phyloP scores from a whole-genome alignment of 2,329 filamentous ascomycete genomes.

The Corinectria fuckeliana region DNA sequence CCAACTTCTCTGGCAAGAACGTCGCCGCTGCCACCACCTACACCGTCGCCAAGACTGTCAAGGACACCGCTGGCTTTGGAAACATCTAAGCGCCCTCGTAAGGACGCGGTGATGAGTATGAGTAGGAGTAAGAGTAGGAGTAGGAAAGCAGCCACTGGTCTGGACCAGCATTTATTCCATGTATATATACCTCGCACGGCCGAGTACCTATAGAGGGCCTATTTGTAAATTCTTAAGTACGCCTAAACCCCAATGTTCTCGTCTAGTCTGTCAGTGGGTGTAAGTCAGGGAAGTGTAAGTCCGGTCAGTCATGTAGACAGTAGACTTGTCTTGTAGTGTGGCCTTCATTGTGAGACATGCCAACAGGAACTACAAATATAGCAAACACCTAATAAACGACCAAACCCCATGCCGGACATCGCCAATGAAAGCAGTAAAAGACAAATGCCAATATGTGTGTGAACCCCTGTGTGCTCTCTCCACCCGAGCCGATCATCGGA shows the following conservation, averaged over 20 bases:
- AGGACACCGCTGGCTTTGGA: slow-evolving; percentile 54
- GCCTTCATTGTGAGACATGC: neutral
- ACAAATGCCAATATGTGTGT: neutral
- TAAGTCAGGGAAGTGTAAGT: too few relatives aligned
- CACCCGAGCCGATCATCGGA: slow-evolving; percentile 8
- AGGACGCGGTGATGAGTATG: too few relatives aligned
- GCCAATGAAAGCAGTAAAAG: neutral
- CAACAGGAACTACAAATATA: slow-evolving; percentile 6
- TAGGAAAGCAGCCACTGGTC: neutral
- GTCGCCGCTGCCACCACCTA: slow-evolving; percentile 52
- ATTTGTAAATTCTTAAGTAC: slow-evolving; percentile 2
- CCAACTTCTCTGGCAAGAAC: slow-evolving; percentile 59
- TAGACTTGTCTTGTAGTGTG: neutral
- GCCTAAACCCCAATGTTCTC: neutral
- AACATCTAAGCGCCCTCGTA: slow-evolving; percentile 41
- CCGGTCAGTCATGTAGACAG: neutral
- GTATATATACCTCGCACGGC: slow-evolving; percentile 8
- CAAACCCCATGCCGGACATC: slow-evolving; percentile 3
- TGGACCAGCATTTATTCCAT: slow-evolving; percentile 10
- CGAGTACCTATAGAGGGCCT: neutral
- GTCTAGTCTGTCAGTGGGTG: too few relatives aligned
- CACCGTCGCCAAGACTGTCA: slow-evolving; percentile 45
- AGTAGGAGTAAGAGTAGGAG: neutral
- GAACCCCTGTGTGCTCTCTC: neutral
- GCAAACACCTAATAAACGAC: slow-evolving; percentile 16